Evolutionary conservation across 495 filamentous ascomycete species (phyloP).

Genomic region (Penicillium egyptiacum): DNA sequence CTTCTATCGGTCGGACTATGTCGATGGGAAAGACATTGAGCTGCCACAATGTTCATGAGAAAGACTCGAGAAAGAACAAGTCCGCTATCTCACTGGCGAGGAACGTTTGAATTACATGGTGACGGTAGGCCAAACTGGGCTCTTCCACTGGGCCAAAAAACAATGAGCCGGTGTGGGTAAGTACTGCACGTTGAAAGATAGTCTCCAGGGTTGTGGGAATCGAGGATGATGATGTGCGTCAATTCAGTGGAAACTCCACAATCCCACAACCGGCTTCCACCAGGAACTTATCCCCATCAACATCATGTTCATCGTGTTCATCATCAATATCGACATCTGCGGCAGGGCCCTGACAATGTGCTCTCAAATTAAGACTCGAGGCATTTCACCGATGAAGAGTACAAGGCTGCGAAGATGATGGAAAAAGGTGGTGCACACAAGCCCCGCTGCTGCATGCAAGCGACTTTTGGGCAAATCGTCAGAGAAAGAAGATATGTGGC

Average conservation of each 20-base stretch:
- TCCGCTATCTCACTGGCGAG: conserved; percentile 71
- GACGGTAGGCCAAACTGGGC: conserved; percentile 62
- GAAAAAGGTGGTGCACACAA: conserved; percentile 66
- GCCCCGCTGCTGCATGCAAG: conserved; percentile 66
- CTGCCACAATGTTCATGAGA: conserved; percentile 62
- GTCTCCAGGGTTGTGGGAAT: conserved; percentile 70
- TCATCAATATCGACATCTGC: conserved; percentile 3
- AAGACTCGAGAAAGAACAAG: conserved; percentile 64
- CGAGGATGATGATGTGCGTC: conserved; percentile 63
- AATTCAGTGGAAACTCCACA: conserved; percentile 32
- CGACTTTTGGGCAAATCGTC: conserved; percentile 68
- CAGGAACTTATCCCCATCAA: conserved; percentile 5
- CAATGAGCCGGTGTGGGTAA: conserved; percentile 69
- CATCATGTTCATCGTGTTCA: conserved; percentile 10
- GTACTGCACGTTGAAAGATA: conserved; percentile 67
- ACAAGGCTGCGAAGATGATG: conserved; percentile 55
- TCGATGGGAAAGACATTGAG: conserved; percentile 62
- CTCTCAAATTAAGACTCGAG: not conserved
- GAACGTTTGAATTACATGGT: conserved; percentile 74
- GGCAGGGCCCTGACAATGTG: not conserved
- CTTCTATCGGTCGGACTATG: conserved; percentile 94
- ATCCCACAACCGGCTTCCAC: not conserved
- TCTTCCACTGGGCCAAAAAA: conserved; percentile 83
- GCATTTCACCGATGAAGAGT: conserved; percentile 6
- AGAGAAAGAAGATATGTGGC: conserved; percentile 81